A percentile compares a stretch with the other conserved stretches of the same genome.
These are phyloP conservation scores for Climacium dendroides DNA, from an alignment of 225 moss, liverwort and hornwort genomes.

Conservation along the genomic window DNA sequence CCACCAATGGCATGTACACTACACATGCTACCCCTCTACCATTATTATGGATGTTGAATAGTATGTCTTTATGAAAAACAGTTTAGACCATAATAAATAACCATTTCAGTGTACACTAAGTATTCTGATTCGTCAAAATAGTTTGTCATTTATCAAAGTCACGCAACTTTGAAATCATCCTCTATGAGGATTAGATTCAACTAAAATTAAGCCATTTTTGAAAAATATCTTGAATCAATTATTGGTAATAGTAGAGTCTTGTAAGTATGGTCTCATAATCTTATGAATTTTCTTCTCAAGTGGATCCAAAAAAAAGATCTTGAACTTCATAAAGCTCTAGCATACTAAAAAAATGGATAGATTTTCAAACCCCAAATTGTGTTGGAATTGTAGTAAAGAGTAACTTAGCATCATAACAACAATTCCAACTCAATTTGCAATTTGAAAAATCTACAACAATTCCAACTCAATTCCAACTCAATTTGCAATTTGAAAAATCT, in stretches of 20 bases:
- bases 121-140: background rate
- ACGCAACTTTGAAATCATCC: accelerated
- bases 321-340: background rate
- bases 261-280: background rate
- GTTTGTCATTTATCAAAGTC: no score
- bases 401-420: background rate
- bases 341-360: background rate
- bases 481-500: background rate
- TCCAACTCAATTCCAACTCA: no score
- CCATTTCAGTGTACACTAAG: background rate
- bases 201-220: background rate
- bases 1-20: background rate
- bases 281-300: background rate
- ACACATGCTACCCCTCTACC: background rate
- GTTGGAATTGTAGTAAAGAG: accelerated
- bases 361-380: background rate
- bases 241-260: accelerated
- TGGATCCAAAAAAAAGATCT: background rate
- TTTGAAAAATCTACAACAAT: background rate
- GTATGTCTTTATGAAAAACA: no score
- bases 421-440: no score
- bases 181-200: accelerated
- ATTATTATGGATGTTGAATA: background rate
- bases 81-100: no score
- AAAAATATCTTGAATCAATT: background rate